Conservation (phyloP, 305 asterid species). For the Fraxinus latifolia region DNA sequence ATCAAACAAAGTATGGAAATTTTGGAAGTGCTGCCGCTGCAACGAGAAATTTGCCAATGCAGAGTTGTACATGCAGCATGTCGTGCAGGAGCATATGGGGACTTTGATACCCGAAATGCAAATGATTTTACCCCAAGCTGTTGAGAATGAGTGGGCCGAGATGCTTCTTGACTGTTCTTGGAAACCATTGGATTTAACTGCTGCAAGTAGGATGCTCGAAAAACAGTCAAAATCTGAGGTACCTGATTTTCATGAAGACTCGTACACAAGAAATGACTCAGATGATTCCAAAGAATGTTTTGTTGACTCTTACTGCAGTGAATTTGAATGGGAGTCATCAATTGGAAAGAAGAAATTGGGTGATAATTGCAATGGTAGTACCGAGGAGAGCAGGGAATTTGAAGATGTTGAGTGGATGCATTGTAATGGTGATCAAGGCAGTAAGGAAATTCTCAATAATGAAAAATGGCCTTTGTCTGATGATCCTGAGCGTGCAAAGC, state of each 20-base stretch:
- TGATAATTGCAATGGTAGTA: constrained; percentile 38
- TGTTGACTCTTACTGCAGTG: constrained; percentile 58
- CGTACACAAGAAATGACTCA: constrained; percentile 34
- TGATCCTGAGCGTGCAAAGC: constrained; percentile 78
- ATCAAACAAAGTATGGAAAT: constrained; percentile 59
- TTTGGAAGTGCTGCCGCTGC: constrained; percentile 78
- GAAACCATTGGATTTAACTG: constrained; percentile 75
- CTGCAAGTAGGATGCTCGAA: constrained; percentile 49
- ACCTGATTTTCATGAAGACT: constrained; percentile 44
- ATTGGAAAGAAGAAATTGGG: constrained; percentile 43
- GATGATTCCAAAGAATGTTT: constrained; percentile 58
- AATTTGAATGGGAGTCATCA: constrained; percentile 59
- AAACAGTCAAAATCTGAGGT: constrained; percentile 44
- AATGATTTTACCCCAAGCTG: constrained; percentile 60
- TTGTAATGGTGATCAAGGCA: constrained; percentile 60
- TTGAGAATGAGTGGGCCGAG: constrained; percentile 82
- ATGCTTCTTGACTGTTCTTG: constrained; percentile 77
- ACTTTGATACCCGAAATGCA: constrained; percentile 70
- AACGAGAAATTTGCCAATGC: constrained; percentile 52
- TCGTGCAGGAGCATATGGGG: constrained; percentile 65
- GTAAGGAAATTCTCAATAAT: constrained; percentile 41
- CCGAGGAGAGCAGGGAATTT: constrained; percentile 45
- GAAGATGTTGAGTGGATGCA: constrained; percentile 84
- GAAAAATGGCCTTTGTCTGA: constrained; percentile 78
- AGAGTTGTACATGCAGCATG: constrained; percentile 56